Evolutionary conservation across 768 basidiomycete species (phyloP).

Genomic region (Tubosaeta sp.): DNA sequence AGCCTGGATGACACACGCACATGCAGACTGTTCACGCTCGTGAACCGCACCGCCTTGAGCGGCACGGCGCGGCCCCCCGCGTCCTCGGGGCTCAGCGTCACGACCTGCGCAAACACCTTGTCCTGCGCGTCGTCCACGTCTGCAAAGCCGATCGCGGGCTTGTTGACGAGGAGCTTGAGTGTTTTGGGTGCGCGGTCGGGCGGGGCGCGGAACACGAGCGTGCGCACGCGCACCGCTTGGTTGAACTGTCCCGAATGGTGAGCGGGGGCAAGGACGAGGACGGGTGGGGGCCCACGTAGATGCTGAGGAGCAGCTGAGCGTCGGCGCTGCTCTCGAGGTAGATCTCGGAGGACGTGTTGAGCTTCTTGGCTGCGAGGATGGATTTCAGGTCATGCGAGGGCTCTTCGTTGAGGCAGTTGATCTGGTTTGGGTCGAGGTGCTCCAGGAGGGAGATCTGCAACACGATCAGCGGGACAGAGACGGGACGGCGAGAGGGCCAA

Average conservation of each 20-base stretch:
- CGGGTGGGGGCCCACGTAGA: slow-evolving; percentile 48
- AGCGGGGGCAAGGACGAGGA: not conserved
- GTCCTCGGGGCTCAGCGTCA: slow-evolving; percentile 49
- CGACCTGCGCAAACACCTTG: slow-evolving; percentile 49
- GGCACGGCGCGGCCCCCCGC: slow-evolving; percentile 42
- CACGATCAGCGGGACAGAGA: slow-evolving; percentile 4
- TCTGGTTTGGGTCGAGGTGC: slow-evolving; percentile 53
- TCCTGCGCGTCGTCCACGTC: slow-evolving; percentile 56
- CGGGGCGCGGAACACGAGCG: slow-evolving; percentile 45
- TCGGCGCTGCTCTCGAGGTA: slow-evolving; percentile 69
- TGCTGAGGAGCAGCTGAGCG: slow-evolving; percentile 64
- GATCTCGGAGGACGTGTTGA: slow-evolving; percentile 38
- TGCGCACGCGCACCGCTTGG: slow-evolving; percentile 60
- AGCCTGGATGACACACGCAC: slow-evolving; percentile 32
- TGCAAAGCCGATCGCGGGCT: slow-evolving; percentile 56
- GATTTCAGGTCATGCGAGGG: slow-evolving; percentile 46
- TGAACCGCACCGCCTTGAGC: slow-evolving; percentile 66
- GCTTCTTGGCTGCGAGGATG: slow-evolving; percentile 41
- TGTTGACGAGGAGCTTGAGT: slow-evolving; percentile 63
- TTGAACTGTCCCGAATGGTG: slow-evolving; percentile 47
- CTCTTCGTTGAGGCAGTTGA: slow-evolving; percentile 70
- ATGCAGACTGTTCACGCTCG: slow-evolving; percentile 60
- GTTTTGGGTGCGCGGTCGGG: slow-evolving; percentile 49
- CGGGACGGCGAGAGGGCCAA: slow-evolving; percentile 13
- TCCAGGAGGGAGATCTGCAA: slow-evolving; percentile 51